Conservation (phyloP, 305 asterid genomes). For the Ajuga reptans region DNA sequence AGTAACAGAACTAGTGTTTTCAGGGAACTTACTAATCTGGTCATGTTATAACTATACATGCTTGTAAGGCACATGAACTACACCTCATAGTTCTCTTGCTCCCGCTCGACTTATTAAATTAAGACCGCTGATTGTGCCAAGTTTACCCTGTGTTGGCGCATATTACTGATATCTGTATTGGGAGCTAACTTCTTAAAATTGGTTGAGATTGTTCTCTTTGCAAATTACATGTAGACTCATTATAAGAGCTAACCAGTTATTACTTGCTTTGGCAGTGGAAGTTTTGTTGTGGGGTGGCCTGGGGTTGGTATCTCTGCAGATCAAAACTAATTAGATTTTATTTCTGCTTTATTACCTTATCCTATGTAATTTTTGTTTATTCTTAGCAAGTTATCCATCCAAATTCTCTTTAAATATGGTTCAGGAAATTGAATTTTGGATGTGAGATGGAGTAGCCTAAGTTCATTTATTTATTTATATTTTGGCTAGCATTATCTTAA, state of each 20-base stretch:
- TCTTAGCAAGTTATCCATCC: background rate
- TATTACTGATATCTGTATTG: no score
- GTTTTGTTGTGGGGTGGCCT: no score
- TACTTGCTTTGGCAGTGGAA: background rate
- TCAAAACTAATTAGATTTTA: background rate
- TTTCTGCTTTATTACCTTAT: background rate
- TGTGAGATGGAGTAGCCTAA: no score
- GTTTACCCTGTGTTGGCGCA: background rate
- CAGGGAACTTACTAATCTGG: background rate
- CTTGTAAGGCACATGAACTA: background rate
- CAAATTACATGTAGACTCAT: no score
- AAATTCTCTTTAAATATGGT: background rate
- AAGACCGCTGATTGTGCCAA: background rate
- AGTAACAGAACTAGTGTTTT: background rate
- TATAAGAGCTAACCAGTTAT: background rate
- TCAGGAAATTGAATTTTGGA: background rate
- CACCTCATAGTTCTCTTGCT: background rate
- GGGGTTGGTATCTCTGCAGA: no score
- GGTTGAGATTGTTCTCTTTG: no score
- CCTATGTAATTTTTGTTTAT: no score
- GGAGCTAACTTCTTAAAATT: no score
- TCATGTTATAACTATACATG: background rate
- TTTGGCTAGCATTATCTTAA: background rate
- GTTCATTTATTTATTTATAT: background rate
- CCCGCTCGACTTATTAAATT: background rate